A percentile compares a stretch with the other conserved stretches of the same genome.
These are phyloP conservation scores for Solanum arcanum DNA, from an alignment of 257 asterid genomes.

Conservation along the genomic window DNA sequence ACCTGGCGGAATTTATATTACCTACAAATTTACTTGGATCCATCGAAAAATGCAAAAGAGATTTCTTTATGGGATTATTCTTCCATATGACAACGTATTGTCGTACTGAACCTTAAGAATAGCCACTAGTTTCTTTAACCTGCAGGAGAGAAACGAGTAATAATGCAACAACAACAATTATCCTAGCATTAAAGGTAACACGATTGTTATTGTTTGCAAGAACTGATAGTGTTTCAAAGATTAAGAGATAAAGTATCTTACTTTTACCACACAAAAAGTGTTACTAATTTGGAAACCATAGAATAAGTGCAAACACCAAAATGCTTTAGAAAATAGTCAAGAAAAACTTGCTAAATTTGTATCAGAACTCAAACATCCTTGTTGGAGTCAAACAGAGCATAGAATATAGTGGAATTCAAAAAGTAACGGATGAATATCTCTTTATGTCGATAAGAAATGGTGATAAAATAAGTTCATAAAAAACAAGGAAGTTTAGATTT, in stretches of 20 bases:
- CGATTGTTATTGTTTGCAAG: neutral
- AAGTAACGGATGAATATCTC: too few species aligned
- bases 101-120: constrained; percentile 89
- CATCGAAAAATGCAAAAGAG: constrained; percentile 79
- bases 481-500: too few species aligned
- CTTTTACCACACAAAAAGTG: neutral
- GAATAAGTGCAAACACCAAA: neutral
- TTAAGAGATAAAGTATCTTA: neutral
- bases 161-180: neutral
- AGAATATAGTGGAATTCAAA: too few species aligned
- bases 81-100: constrained; percentile 78
- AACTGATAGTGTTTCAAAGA: neutral
- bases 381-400: neutral
- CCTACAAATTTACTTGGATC: constrained; percentile 80
- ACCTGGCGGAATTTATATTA: neutral
- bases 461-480: too few species aligned
- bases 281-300: neutral
- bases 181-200: neutral
- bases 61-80: constrained; percentile 87
- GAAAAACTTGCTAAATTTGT: neutral
- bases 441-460: too few species aligned
- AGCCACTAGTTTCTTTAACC: constrained; percentile 82
- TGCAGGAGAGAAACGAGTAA: constrained; percentile 9
- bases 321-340: neutral
- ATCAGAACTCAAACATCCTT: neutral